phyloP scores from a whole-genome alignment of 306 rosid species.

The Cyclanthera cordifolia region DNA sequence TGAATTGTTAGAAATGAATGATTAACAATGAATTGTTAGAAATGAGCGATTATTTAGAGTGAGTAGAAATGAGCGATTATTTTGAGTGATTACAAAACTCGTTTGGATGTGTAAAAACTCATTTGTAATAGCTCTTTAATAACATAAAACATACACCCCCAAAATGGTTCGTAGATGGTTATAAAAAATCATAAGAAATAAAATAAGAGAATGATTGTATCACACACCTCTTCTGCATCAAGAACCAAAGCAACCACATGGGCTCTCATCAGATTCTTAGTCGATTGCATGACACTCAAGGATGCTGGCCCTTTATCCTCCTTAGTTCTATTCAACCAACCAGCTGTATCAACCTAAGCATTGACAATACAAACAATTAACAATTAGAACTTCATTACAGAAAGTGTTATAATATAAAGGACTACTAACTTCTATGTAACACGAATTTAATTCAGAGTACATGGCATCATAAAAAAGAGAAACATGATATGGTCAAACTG shows the following conservation, averaged over 20 bases:
- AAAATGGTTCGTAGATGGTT: not conserved
- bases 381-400: not conserved
- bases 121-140: too few relatives aligned
- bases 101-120: too few relatives aligned
- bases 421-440: not conserved
- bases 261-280: slow-evolving; percentile 88
- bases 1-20: too few relatives aligned
- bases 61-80: too few relatives aligned
- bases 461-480: not conserved
- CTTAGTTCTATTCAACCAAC: slow-evolving; percentile 87
- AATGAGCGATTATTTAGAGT: too few relatives aligned
- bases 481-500: not conserved
- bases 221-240: slow-evolving; percentile 80
- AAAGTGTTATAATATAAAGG: not conserved
- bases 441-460: not conserved
- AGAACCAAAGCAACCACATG: slow-evolving; percentile 86
- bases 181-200: not conserved
- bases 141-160: too few relatives aligned
- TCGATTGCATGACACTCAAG: slow-evolving; percentile 89
- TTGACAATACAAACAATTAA: not conserved
- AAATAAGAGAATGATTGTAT: not conserved
- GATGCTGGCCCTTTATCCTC: slow-evolving; percentile 82
- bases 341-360: slow-evolving; percentile 87
- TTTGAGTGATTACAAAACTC: too few relatives aligned
- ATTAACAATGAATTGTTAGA: too few relatives aligned